Evolutionary conservation across 2,329 filamentous ascomycete genomes (phyloP).

Genomic region (Microcyclospora tardicrescens): DNA sequence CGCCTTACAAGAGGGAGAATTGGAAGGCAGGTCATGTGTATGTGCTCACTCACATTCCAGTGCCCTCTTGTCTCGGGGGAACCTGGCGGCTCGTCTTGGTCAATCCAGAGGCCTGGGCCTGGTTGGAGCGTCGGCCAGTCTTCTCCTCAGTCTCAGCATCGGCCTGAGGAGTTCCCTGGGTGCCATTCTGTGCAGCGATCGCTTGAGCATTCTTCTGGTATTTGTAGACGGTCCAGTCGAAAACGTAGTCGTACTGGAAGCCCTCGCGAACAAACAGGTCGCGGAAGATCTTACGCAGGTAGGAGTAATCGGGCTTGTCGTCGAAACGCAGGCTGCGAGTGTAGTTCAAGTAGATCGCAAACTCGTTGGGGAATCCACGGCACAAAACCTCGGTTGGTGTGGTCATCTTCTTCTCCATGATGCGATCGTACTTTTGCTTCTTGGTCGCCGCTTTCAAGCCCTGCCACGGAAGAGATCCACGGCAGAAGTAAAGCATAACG

Average conservation of each 20-base stretch:
- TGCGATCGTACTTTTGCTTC: slow-evolving; percentile 99
- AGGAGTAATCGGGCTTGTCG: slow-evolving; percentile 99
- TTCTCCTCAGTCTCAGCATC: slow-evolving; percentile 62
- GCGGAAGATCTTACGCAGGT: slow-evolving; percentile 99
- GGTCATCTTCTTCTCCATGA: slow-evolving; percentile 99
- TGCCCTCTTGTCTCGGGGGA: slow-evolving; percentile 70
- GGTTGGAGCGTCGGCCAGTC: slow-evolving; percentile 51
- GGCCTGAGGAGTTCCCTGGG: slow-evolving; percentile 46
- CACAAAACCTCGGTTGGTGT: slow-evolving; percentile 96
- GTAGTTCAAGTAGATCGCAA: slow-evolving; percentile 99
- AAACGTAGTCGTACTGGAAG: slow-evolving; percentile 99
- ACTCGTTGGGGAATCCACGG: slow-evolving; percentile 98
- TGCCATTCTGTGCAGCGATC: slow-evolving; percentile 61
- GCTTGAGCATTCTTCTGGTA: slow-evolving; percentile 99
- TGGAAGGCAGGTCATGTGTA: slow-evolving; percentile 30
- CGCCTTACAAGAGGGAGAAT: slow-evolving; percentile 58
- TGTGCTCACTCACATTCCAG: slow-evolving; percentile 89
- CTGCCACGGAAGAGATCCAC: slow-evolving; percentile 96
- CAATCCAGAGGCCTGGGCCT: slow-evolving; percentile 51
- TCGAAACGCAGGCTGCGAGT: slow-evolving; percentile 96
- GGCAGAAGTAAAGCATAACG: slow-evolving; percentile 99
- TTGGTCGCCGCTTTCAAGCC: slow-evolving; percentile 96
- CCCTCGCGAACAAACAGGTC: slow-evolving; percentile 97
- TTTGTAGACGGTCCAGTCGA: slow-evolving; percentile 99
- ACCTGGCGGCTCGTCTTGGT: slow-evolving; percentile 60